A percentile compares a stretch with the other conserved stretches of the same genome.
phyloP scores from a whole-genome alignment of 1,139 yeast genomes.

The Diutina siamensis region DNA sequence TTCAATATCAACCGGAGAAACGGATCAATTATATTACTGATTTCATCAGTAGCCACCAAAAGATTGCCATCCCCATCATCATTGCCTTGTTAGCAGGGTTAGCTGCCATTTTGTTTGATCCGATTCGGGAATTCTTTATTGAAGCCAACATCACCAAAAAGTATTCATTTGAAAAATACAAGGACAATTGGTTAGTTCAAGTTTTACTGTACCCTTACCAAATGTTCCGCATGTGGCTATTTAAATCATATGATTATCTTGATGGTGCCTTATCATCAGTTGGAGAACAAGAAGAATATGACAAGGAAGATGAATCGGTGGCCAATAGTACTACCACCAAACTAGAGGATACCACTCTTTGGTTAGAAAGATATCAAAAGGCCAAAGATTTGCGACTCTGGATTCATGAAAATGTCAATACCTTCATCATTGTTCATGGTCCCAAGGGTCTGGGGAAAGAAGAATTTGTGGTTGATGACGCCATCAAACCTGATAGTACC shows the following conservation, averaged over 20 bases:
- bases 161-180: constrained; percentile 18
- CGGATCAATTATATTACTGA: constrained; percentile 42
- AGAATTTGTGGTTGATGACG: constrained; percentile 64
- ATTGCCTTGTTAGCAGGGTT: constrained; percentile 19
- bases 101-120: constrained; percentile 3
- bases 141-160: neutral
- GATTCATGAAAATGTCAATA: constrained; percentile 52
- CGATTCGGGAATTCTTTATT: constrained; percentile 4
- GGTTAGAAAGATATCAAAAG: constrained; percentile 3
- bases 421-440: constrained; percentile 82
- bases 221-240: constrained; percentile 16
- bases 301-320: neutral
- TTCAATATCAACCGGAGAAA: constrained; percentile 53
- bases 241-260: neutral
- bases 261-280: constrained; percentile 6
- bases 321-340: neutral
- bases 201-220: constrained; percentile 19
- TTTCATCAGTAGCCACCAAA: constrained; percentile 62
- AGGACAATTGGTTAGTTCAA: constrained; percentile 31
- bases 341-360: neutral
- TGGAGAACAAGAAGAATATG: constrained; percentile 6
- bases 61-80: constrained; percentile 57
- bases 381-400: constrained; percentile 40
- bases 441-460: constrained; percentile 92
- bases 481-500: constrained; percentile 35